Percentiles rank a stretch among this genome's conserved stretches.
phyloP scores from a whole-genome alignment of 805 yeast genomes.

The Hanseniaspora taiwanica region DNA sequence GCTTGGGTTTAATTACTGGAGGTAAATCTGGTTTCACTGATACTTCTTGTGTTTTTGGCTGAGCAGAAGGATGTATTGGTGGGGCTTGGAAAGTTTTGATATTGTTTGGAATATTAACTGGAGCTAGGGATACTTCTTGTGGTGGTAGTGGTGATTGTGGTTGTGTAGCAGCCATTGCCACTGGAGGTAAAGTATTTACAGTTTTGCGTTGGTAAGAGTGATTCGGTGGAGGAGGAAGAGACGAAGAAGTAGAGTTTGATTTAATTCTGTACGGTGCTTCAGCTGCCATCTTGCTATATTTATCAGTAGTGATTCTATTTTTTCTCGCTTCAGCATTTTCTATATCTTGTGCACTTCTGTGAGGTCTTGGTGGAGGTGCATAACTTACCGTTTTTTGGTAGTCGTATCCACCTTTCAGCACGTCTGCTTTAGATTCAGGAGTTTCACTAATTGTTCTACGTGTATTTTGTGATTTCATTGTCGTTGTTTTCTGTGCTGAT shows the following conservation, averaged over 20 bases:
- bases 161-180: no score
- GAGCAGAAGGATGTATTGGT: no score
- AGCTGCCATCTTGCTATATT: not conserved
- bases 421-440: conserved; percentile 19
- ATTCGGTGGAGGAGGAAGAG: not conserved
- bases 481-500: no score
- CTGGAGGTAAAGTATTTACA: no score
- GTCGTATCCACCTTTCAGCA: conserved; percentile 23
- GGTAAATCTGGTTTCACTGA: no score
- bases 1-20: conserved; percentile 1
- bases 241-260: not conserved
- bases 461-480: no score
- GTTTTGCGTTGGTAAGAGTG: not conserved
- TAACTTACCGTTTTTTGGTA: conserved; percentile 23
- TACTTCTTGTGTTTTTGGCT: no score
- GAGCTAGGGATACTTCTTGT: no score
- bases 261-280: no score
- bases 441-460: conserved; percentile 19
- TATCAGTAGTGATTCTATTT: conserved; percentile 1
- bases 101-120: no score
- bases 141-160: no score
- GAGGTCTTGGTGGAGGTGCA: conserved; percentile 29
- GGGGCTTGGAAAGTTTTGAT: no score
- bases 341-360: conserved; percentile 7
- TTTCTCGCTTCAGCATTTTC: conserved; percentile 1